Evolutionary conservation across 169 alveolate species (phyloP), one percentile per base, ranked within the genome.

Genomic region (Perkinsus marinus): DNA sequence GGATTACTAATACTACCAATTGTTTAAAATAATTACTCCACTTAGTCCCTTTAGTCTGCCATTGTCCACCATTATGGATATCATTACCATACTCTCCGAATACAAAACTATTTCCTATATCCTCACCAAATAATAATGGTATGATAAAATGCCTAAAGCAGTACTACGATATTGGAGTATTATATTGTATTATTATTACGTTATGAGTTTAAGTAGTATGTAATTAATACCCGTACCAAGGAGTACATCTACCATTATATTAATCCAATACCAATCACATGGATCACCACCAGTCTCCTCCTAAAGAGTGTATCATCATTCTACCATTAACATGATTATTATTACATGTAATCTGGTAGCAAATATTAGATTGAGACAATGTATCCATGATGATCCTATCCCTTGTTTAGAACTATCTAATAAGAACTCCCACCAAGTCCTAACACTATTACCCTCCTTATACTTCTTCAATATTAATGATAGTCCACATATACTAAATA

Each of bases 181-280:
- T 43, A 43, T 43, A 43, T 10, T 43, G 68, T 43, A 43, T 43
- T n/a, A 16, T 57, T 57, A 57, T 57, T 57, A 57, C 79, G 79
- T 57, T 2, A 57, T 57, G 7, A 57, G 34, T 13, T 13, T 57
- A 13, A 57, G 22, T 57, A 57, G 22, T 57, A 57, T 57, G 22
- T 57, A 57, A 26, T 57, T 57, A 57, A 57, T 57, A 57, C 79
- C 79, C 0, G 79, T 57, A 68, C 92, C 92, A 38, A 90, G 30
- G 0, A 92, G 68, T 39, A 92, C 90, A 30, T 92, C 93, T n/a
- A 92, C 91, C 47, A 92, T 69, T 0, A 92, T 92, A 90, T 92
- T 92, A 13, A 92, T 47, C 92, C 92, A 90, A 47, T 92, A 92
- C 93, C 93, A 90, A 47, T 47, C 92, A 47, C 93, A 92, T 5